Percentiles rank a stretch among this genome's conserved stretches.
Conservation (phyloP, 148 eudicot genomes). For the Heliosperma pusillum region DNA sequence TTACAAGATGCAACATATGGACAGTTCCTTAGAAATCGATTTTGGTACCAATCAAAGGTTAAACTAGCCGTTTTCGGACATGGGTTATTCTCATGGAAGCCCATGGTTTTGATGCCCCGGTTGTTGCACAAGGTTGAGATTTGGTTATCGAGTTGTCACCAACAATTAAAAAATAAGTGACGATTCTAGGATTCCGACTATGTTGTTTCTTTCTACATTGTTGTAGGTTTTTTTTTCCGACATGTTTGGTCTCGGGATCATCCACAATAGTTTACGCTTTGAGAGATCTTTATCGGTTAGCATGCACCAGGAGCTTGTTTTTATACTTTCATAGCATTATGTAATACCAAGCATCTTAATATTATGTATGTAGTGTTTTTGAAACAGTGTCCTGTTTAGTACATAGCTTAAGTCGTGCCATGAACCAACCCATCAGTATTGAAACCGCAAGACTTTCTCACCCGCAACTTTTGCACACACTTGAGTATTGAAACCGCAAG, state of each 20-base stretch:
- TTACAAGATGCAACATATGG: not conserved
- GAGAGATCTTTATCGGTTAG: not conserved
- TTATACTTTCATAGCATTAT: not conserved
- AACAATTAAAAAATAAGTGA: not conserved
- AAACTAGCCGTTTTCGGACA: not conserved
- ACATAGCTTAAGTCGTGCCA: no score
- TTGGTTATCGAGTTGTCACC: no score
- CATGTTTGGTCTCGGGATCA: not conserved
- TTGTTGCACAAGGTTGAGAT: not conserved
- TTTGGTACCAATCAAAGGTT: not conserved
- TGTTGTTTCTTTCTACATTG: not conserved
- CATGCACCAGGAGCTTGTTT: not conserved
- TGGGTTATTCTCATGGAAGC: slow-evolving; percentile 1
- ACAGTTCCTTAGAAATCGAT: not conserved
- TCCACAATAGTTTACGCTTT: not conserved
- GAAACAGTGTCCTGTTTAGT: no score
- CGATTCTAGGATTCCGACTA: not conserved
- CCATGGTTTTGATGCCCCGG: not conserved
- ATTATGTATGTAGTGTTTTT: not conserved
- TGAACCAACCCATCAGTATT: not conserved
- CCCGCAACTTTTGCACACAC: no score
- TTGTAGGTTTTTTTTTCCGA: not conserved
- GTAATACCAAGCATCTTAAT: not conserved
- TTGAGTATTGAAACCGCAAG: no score
- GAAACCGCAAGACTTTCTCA: no score